Evolutionary conservation across 2,329 filamentous ascomycete species (phyloP), one percentile per base, ranked within the genome.

Genomic region (Aspergillus phoenicis): DNA sequence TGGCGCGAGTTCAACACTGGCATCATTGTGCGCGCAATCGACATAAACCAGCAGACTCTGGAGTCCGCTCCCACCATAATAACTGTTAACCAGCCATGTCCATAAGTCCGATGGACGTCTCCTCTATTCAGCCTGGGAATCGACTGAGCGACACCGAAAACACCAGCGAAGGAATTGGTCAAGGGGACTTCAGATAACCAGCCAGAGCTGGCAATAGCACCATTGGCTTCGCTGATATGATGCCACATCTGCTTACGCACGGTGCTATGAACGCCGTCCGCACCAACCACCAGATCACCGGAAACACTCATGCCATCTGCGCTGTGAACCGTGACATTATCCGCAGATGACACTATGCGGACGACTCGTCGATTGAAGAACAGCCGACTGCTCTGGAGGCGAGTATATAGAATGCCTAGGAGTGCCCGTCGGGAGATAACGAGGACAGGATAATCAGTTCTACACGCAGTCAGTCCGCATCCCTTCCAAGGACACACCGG

Each of bases 211-310:
- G 20, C 5, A 20, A 17, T 17, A 22, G 26, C 26, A 17, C 7
- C 8, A 30, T 28, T 4, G 17, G 4, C 7, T 10, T 11, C n/a
- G 5, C 17, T 8, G 48, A 53, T 59, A 47, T 47, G 26, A 30
- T 45, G 53, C 58, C 67, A 69, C 71, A 80, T 75, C 22, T 73
- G 68, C 2, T 60, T 53, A 4, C 78, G 71, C 4, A 73, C 71
- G 15, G 62, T 69, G 63, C 76, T 79, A 63, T 78, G 73, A 1
- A 76, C 74, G 30, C 79, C 79, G 51, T 81, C 79, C 2, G 77
- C 77, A 10, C 77, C 79, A 8, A 80, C 67, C 10, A 77, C 64
- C 15, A 81, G 59, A 57, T 74, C 65, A 0, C 75, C 78, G 3
- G n/a, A 45, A 2, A 56, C 17, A 45, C 17, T 13, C 10, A 28